Conservation (phyloP, 768 basidiomycete species). For the Clitopilus hobsonii region DNA sequence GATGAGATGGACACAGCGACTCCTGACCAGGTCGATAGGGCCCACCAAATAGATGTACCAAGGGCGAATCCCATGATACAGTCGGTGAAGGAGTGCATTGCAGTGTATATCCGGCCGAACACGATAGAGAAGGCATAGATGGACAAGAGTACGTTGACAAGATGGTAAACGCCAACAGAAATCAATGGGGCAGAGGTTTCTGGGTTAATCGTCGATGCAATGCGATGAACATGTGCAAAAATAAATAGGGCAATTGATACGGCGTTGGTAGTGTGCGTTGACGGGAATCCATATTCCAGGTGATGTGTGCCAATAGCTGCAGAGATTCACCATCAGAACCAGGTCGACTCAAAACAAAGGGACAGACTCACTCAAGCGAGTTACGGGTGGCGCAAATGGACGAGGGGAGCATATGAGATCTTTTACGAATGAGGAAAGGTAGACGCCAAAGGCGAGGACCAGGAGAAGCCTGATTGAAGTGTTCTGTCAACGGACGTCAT, state of each 20-base stretch:
- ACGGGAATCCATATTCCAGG: conserved; percentile 93
- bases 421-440: conserved; percentile 82
- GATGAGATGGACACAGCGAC: conserved; percentile 27
- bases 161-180: conserved; percentile 38
- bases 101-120: conserved; percentile 78
- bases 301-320: conserved; percentile 76
- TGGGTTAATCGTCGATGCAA: conserved; percentile 26
- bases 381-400: conserved; percentile 87
- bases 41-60: conserved; percentile 69
- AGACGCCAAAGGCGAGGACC: conserved; percentile 76
- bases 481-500: not conserved
- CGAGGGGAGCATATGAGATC: conserved; percentile 88
- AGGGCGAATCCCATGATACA: conserved; percentile 59
- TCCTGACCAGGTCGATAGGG: conserved; percentile 38
- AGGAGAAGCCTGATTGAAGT: conserved; percentile 48
- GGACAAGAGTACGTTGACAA: conserved; percentile 38
- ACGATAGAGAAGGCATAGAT: conserved; percentile 70
- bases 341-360: not conserved
- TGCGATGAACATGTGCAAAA: conserved; percentile 51
- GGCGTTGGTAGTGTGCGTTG: conserved; percentile 90
- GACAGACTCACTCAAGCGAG: conserved; percentile 66
- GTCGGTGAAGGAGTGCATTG: conserved; percentile 86
- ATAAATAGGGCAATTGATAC: conserved; percentile 87
- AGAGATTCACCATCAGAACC: not conserved
- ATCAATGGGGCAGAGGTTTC: conserved; percentile 28